These are phyloP conservation scores for Limtongia smithiae DNA, from an alignment of 805 yeast genomes.

Conservation along the genomic window DNA sequence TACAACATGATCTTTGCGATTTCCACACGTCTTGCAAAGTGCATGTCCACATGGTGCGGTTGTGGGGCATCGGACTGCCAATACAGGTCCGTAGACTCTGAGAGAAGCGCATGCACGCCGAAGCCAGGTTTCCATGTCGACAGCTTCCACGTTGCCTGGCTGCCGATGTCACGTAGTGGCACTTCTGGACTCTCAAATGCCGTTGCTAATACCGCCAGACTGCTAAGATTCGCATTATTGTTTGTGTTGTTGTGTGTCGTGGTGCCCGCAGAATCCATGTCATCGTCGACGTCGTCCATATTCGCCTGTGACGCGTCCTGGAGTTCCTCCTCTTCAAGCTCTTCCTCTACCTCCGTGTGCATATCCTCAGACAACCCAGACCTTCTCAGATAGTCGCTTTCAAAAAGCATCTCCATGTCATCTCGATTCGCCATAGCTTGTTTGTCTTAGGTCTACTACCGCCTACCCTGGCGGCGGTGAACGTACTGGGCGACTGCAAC, in stretches of 20 bases:
- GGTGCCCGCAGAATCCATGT: background rate
- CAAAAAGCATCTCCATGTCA: too few species aligned
- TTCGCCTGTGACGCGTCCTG: background rate
- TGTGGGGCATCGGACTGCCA: constrained; percentile 97
- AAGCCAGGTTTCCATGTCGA: constrained; percentile 71
- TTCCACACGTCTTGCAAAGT: constrained; percentile 71
- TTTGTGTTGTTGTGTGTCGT: background rate
- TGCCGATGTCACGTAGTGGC: constrained; percentile 57
- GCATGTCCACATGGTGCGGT: constrained; percentile 79
- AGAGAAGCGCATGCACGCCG: constrained; percentile 64
- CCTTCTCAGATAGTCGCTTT: too few species aligned
- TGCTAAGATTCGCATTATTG: too few species aligned
- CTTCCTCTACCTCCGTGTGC: background rate
- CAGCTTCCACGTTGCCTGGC: constrained; percentile 78
- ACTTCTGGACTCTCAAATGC: background rate
- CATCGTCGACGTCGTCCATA: constrained; percentile 1
- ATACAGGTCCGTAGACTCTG: constrained; percentile 61
- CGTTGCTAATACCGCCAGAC: background rate
- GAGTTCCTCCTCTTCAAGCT: background rate
- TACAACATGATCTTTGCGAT: constrained; percentile 67
- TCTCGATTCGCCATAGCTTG: too few species aligned
- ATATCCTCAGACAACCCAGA: too few species aligned
- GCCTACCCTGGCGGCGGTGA: too few species aligned
- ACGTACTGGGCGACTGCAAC: too few species aligned
- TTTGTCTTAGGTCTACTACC: too few species aligned